These are phyloP conservation scores for Pleurotus sapidus DNA, from an alignment of 768 basidiomycete genomes.

Conservation along the genomic window DNA sequence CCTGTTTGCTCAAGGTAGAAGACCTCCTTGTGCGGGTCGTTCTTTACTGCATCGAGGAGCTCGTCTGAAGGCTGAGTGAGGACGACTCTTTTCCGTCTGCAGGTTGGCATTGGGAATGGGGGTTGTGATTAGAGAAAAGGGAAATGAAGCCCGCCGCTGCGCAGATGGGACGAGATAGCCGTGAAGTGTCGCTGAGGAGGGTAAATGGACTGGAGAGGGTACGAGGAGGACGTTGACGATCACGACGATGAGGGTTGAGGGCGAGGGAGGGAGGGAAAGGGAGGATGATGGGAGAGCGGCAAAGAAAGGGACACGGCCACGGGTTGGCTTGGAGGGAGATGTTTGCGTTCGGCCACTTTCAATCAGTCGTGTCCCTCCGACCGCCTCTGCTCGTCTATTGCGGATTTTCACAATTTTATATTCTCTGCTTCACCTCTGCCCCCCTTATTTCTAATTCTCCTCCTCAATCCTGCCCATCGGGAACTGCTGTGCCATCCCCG, in stretches of 20 bases:
- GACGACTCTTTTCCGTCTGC: slow-evolving; percentile 86
- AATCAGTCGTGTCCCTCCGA: slow-evolving; percentile 1
- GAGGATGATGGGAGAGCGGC: slow-evolving; percentile 45
- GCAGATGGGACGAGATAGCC: slow-evolving; percentile 12
- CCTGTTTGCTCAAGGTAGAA: slow-evolving; percentile 94
- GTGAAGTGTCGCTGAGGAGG: slow-evolving; percentile 14
- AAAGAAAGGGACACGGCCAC: slow-evolving; percentile 55
- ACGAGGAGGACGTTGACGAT: slow-evolving; percentile 36
- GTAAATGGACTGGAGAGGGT: slow-evolving; percentile 22
- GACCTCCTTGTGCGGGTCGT: slow-evolving; percentile 71
- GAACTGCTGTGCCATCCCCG: background rate
- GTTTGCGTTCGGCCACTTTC: slow-evolving; percentile 7
- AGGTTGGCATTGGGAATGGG: slow-evolving; percentile 68
- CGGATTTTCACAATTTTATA: background rate
- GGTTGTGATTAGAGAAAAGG: slow-evolving; percentile 15
- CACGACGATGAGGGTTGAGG: slow-evolving; percentile 17
- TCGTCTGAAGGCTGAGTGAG: slow-evolving; percentile 77
- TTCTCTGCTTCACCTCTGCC: background rate
- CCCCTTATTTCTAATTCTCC: too few relatives aligned
- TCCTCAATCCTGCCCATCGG: too few relatives aligned
- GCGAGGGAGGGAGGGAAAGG: slow-evolving; percentile 38
- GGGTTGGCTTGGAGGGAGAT: slow-evolving; percentile 52
- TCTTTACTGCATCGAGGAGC: slow-evolving; percentile 62
- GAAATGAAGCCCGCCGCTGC: slow-evolving; percentile 11
- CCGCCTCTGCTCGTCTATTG: slow-evolving; percentile 1